Conservation (phyloP, 2,329 filamentous ascomycete genomes). For the Dactylonectria estremocensis region DNA sequence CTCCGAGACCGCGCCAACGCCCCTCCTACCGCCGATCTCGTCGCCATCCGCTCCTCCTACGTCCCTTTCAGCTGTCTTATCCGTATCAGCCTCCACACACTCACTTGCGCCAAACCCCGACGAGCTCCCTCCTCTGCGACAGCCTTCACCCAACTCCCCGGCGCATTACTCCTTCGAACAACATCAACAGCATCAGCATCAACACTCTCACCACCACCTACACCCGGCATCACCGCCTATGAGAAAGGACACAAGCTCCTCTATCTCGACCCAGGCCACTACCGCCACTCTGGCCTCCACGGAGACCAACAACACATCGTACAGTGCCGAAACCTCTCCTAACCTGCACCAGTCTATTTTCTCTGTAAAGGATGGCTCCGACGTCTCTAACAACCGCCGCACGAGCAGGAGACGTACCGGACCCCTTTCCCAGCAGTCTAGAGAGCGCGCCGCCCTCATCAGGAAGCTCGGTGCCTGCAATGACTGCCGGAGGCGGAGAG, state of each 20-base stretch:
- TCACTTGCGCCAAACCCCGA: conserved; percentile 45
- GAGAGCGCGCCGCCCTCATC: conserved; percentile 72
- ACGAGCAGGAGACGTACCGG: conserved; percentile 72
- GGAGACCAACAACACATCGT: conserved; percentile 66
- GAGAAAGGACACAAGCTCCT: conserved; percentile 68
- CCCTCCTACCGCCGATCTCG: conserved; percentile 46
- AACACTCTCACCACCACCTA: conserved; percentile 47
- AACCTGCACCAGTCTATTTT: conserved; percentile 67
- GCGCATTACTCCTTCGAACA: conserved; percentile 49
- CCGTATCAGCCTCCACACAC: conserved; percentile 42
- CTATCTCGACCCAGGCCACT: conserved; percentile 67
- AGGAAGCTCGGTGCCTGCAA: conserved; percentile 71
- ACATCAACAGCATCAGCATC: conserved; percentile 44
- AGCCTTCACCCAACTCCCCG: conserved; percentile 47
- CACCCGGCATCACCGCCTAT: conserved; percentile 52
- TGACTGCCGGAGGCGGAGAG: conserved; percentile 70
- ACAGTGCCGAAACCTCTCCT: conserved; percentile 68
- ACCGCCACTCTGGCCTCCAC: conserved; percentile 59
- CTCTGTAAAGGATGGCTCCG: conserved; percentile 69
- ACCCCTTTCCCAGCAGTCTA: conserved; percentile 70
- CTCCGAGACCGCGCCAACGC: conserved; percentile 45
- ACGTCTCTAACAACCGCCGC: conserved; percentile 67
- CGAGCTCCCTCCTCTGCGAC: conserved; percentile 48
- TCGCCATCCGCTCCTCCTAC: conserved; percentile 47
- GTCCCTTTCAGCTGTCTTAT: conserved; percentile 45